Evolutionary conservation across 345 rosid species (phyloP).

Genomic region (Syzygium aromaticum): DNA sequence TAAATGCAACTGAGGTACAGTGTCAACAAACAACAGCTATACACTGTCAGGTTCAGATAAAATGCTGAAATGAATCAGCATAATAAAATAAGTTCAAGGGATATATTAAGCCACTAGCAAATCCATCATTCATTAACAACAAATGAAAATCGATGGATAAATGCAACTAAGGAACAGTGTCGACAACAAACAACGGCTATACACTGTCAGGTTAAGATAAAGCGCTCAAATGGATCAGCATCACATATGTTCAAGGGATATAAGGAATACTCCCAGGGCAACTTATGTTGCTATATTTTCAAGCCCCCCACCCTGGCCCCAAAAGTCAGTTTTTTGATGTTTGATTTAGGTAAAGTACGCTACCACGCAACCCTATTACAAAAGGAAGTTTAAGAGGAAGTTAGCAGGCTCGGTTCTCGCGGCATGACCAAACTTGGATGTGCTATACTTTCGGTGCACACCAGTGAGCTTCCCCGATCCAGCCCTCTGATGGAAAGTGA

Average conservation of each 20-base stretch:
- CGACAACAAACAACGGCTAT: not conserved
- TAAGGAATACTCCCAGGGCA: constrained; percentile 17
- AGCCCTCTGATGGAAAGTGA: constrained; percentile 62
- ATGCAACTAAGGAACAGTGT: not conserved
- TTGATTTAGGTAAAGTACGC: not conserved
- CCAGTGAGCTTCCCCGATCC: constrained; percentile 79
- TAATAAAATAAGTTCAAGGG: not conserved
- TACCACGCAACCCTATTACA: not conserved
- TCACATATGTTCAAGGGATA: not conserved
- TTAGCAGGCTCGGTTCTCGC: constrained; percentile 56
- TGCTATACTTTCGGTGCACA: constrained; percentile 68
- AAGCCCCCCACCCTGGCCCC: constrained; percentile 3
- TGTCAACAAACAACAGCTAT: not conserved
- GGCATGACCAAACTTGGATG: constrained; percentile 70
- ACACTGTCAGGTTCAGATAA: not conserved
- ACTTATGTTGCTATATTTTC: constrained; percentile 41
- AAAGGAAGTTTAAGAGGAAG: constrained; percentile 31
- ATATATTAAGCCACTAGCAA: not conserved
- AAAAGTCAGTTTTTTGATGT: not conserved
- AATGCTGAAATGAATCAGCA: not conserved
- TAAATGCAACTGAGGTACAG: not conserved
- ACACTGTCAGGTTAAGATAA: not conserved
- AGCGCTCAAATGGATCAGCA: not conserved
- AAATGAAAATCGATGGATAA: not conserved
- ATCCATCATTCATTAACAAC: not conserved